Evolutionary conservation across 495 filamentous ascomycete species (phyloP).

Genomic region (Aspergillus avenaceus): DNA sequence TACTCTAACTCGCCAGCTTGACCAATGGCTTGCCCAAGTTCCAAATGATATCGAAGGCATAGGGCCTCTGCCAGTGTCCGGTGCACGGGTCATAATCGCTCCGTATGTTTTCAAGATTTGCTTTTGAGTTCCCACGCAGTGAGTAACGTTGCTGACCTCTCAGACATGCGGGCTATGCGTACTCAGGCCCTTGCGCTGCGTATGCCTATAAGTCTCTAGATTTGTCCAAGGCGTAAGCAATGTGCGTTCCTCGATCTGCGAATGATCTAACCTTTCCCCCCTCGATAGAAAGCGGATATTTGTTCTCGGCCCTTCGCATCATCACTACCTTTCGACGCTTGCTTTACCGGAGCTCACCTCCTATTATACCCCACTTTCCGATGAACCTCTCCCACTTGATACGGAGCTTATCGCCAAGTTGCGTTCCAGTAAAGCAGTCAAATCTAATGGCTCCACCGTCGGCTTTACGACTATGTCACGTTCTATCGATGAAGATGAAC

Average conservation of each 20-base stretch:
- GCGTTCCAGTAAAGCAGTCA: conserved; percentile 40
- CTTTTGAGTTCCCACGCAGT: background rate
- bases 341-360: conserved; percentile 70
- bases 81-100: conserved; percentile 87
- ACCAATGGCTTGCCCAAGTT: conserved; percentile 73
- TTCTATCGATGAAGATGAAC: conserved; percentile 75
- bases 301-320: conserved; percentile 90
- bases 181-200: conserved; percentile 89
- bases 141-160: conserved; percentile 11
- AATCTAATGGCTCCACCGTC: conserved; percentile 31
- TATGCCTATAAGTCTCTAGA: conserved; percentile 94
- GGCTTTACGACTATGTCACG: conserved; percentile 70
- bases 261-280: background rate
- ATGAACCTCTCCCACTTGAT: conserved; percentile 71
- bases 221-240: conserved; percentile 65
- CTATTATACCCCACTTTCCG: conserved; percentile 83
- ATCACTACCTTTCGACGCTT: conserved; percentile 71
- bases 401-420: conserved; percentile 59
- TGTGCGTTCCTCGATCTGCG: background rate
- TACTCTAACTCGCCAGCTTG: conserved; percentile 66
- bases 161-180: conserved; percentile 94
- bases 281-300: conserved; percentile 76
- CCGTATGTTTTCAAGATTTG: conserved; percentile 63
- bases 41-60: conserved; percentile 55
- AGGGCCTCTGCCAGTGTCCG: conserved; percentile 61